Percentiles rank a stretch among this genome's conserved stretches.
Evolutionary conservation across 1,284 basidiomycete genomes (phyloP).

Genomic region (Cryptococcus sp.): DNA sequence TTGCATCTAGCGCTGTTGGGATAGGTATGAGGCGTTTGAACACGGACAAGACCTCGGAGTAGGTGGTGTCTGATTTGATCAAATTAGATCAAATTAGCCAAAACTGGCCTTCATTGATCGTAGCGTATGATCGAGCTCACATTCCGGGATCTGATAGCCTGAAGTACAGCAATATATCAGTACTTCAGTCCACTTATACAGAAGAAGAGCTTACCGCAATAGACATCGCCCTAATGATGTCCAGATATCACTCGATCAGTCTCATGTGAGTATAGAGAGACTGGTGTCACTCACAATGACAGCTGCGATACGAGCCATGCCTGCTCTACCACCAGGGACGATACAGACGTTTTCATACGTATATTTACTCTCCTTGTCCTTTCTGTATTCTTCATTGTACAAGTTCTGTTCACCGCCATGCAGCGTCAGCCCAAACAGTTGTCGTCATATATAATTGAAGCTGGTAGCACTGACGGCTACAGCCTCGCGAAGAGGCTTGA

Average conservation of each 20-base stretch:
- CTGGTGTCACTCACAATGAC: constrained; percentile 61
- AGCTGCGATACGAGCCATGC: constrained; percentile 84
- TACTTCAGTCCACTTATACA: neutral
- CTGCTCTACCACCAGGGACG: constrained; percentile 78
- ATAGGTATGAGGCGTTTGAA: constrained; percentile 88
- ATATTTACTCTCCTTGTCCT: constrained; percentile 77
- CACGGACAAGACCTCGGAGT: constrained; percentile 71
- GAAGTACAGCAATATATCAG: neutral
- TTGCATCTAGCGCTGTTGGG: constrained; percentile 61
- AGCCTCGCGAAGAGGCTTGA: constrained; percentile 60
- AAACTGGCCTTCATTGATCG: too few species aligned
- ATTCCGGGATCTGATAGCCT: constrained; percentile 44
- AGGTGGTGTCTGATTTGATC: constrained; percentile 53
- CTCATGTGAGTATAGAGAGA: neutral
- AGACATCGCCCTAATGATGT: constrained; percentile 32
- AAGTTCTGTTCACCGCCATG: constrained; percentile 54
- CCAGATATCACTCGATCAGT: constrained; percentile 3
- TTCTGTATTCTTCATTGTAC: constrained; percentile 84
- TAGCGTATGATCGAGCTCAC: constrained; percentile 6
- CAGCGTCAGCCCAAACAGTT: constrained; percentile 60
- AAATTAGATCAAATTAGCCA: neutral
- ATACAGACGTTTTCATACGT: constrained; percentile 74
- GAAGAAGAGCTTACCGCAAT: constrained; percentile 30
- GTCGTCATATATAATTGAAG: constrained; percentile 63
- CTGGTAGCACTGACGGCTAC: constrained; percentile 38